Base-by-base conservation (phyloP, 108 stramenopile species). In the Nitzschia sp. region DNA sequence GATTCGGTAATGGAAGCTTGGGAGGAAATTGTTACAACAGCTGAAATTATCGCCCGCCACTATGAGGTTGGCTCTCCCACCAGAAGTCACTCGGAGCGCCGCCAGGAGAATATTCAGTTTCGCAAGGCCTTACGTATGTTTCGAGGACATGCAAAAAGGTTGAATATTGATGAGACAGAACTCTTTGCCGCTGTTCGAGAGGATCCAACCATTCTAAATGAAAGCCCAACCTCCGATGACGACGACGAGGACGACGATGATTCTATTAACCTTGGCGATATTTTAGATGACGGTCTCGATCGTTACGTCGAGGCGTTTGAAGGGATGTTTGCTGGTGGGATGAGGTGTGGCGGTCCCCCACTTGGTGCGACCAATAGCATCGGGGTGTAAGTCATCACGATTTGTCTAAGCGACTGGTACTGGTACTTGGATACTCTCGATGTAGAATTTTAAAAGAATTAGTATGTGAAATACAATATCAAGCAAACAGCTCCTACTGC, bases 131-230 rank as follows among this genome's bases (percentile, higher is more conserved):
- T 65, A 26, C 8, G 52, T 6, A 50, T 34, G 16, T 65, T 65
- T 2, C 46, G 48, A 50, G 32, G 23, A 1, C 64, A 65, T 50
- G 47, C 64, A 0, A 16, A 65, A 21, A 35, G 64, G 3, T 34
- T 65, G 32, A 53, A 65, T 5, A 53, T 65, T 22, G 23, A 16
- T 1, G 31, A 30, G 1, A 48, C n/a, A 16, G 47, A 65, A 17
- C 64, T 65, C 4, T 65, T 53, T 23, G 47, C 64, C 1, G 64
- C 64, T 11, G 34, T 65, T 53, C 64, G 64, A 52, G 64, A 65
- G n/a, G 52, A 65, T 52, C 48, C 64, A 31, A 53, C 19, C 13
- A 5, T 65, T 1, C 48, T 52, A 16, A 32, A 65, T 2, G 48
- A 65, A 5, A 11, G 28, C 27, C 30, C 64, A 15, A 52, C 64